Base-by-base conservation (phyloP, 371 early-diverging fungal species). In the Nematocida ausubeli region DNA sequence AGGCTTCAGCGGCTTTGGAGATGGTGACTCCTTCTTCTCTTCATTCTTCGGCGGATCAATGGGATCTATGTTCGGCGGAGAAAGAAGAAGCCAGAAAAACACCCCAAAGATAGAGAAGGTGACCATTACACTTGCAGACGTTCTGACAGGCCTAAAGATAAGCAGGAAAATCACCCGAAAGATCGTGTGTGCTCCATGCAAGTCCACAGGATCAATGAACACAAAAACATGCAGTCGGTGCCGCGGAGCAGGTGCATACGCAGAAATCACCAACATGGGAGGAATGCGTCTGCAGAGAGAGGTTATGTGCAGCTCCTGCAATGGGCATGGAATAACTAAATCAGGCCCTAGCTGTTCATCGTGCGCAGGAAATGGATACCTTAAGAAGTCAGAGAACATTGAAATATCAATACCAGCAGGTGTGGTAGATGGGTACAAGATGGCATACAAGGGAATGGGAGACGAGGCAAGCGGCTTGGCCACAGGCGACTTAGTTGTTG, bases 401-500 rank as follows among this genome's bases (percentile, higher is more conserved):
- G 82, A 82, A 40, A 75, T 86, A 19, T 69, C 51, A 2, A 82
- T 86, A 6, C 50, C 57, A 14, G 62, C 72, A 24, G 86, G 86
- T 28, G 72, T 81, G 22, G 32, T 49, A 24, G 71, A 82, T 9
- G 81, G 80, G 51, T 47, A 70, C 40, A 34, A 52, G 40, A 52
- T 83, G 32, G 32, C 39, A 22, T 82, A 69, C 70, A 32, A 34
- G n/a, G 81, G 78, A 19, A 66, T 55, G 67, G 86, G 86, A 32
- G 80, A 84, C 68, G 82, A 84, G 42, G 63, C 65, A 30, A 42
- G 35, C 56, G 75, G 68, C 22, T 54, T 69, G 26, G 55, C 44
- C 19, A 57, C 81, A 0, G 86, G 86, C 22, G 82, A 85, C 69
- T 32, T 85, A 7, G 66, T 85, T 52, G 80, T 84, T 54, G 52